Evolutionary conservation across 306 rosid genomes (phyloP).

Genomic region (Datisca glomerata): DNA sequence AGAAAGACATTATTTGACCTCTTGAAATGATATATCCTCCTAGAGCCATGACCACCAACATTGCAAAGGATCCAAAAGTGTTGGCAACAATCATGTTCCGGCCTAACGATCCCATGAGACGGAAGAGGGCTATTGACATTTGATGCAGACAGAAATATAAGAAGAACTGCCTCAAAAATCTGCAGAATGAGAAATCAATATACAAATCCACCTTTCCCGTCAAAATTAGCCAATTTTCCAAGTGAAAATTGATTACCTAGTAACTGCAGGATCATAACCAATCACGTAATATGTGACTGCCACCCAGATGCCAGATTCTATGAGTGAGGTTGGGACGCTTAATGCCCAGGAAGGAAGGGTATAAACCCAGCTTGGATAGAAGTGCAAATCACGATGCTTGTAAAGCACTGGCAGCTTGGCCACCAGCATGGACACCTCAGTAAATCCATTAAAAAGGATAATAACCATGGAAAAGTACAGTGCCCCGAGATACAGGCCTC

Average conservation of each 20-base stretch:
- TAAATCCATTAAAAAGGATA: constrained; percentile 94
- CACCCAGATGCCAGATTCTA: constrained; percentile 97
- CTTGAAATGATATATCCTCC: constrained; percentile 88
- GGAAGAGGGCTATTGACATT: constrained; percentile 93
- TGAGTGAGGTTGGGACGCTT: constrained; percentile 71
- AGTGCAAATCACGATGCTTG: constrained; percentile 96
- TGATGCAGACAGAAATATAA: constrained; percentile 84
- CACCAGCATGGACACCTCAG: constrained; percentile 94
- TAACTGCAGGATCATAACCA: constrained; percentile 87
- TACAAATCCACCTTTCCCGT: constrained; percentile 13
- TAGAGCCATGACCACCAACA: constrained; percentile 97
- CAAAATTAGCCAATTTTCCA: constrained; percentile 11
- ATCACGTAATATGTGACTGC: constrained; percentile 73
- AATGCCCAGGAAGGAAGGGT: constrained; percentile 90
- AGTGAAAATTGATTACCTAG: constrained; percentile 38
- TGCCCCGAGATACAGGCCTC: constrained; percentile 83
- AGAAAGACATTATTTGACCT: constrained; percentile 29
- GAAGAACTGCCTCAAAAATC: constrained; percentile 69
- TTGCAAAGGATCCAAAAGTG: constrained; percentile 97
- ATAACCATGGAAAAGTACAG: constrained; percentile 94
- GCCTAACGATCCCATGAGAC: constrained; percentile 95
- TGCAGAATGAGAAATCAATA: constrained; percentile 29
- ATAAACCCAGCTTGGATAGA: constrained; percentile 95
- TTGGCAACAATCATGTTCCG: constrained; percentile 93
- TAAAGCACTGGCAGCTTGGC: constrained; percentile 93